Evolutionary conservation across 768 basidiomycete species (phyloP).

Genomic region (Mrakia frigida): DNA sequence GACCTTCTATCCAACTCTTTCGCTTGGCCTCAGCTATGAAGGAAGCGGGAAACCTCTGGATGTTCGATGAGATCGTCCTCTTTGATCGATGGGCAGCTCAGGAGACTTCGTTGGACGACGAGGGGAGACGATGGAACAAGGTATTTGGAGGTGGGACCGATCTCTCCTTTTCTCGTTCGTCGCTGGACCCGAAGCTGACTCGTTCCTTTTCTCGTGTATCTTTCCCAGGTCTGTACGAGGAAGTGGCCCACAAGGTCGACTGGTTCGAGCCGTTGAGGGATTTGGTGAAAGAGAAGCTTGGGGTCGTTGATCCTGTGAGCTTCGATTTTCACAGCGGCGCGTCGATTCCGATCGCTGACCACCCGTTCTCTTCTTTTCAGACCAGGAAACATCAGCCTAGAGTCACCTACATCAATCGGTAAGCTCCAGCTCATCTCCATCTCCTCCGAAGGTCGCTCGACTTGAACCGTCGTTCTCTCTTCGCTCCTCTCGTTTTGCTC

Average conservation of each 20-base stretch:
- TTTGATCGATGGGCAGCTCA: slow-evolving; percentile 8
- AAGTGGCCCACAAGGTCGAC: not conserved
- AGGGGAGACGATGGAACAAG: not conserved
- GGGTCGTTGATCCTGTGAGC: not conserved
- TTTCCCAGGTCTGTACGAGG: not conserved
- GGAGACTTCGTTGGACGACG: not conserved
- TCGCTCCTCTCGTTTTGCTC: not conserved
- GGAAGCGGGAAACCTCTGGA: not conserved
- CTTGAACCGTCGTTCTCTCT: not conserved
- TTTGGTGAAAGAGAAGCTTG: not conserved
- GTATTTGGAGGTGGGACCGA: not conserved
- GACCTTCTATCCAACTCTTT: not conserved
- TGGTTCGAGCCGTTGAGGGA: slow-evolving; percentile 1
- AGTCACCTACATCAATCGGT: not conserved
- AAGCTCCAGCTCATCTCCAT: not conserved
- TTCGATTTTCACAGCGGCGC: too few species aligned
- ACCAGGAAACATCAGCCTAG: not conserved
- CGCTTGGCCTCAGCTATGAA: not conserved
- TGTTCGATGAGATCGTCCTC: slow-evolving; percentile 12
- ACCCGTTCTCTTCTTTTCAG: not conserved
- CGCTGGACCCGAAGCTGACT: too few species aligned
- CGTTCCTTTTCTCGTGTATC: not conserved
- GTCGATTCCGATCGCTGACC: too few species aligned
- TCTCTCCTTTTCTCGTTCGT: not conserved
- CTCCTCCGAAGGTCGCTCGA: not conserved